These are phyloP conservation scores for Phytomonas francai DNA, from an alignment of 208 protist genomes.

Conservation along the genomic window DNA sequence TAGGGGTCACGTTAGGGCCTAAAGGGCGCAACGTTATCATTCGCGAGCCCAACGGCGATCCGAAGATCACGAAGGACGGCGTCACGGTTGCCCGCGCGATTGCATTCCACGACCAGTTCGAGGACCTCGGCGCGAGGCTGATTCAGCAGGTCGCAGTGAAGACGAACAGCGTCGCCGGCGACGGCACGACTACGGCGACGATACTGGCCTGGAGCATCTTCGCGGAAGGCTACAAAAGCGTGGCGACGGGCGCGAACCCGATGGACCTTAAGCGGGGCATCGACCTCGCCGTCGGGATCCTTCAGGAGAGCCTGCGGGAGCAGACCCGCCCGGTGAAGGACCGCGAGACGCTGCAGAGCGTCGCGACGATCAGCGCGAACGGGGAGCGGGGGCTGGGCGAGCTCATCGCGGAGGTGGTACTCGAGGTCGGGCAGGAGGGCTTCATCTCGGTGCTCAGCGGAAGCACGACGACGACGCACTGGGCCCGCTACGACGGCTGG, in stretches of 20 bases:
- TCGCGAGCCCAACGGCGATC: conserved; percentile 95
- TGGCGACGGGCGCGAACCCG: conserved; percentile 98
- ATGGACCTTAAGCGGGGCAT: conserved; percentile 99
- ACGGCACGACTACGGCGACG: conserved; percentile 99
- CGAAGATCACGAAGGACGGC: conserved; percentile 99
- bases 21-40: conserved; percentile 99
- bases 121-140: conserved; percentile 98
- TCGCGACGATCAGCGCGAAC: conserved; percentile 99
- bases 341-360: conserved; percentile 84
- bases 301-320: conserved; percentile 87
- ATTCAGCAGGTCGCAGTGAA: conserved; percentile 95
- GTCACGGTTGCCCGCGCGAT: conserved; percentile 99
- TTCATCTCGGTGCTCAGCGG: conserved; percentile 99
- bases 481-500: conserved; percentile 97
- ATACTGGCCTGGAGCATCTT: conserved; percentile 98
- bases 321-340: conserved; percentile 95
- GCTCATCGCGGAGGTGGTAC: conserved; percentile 97
- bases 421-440: conserved; percentile 97
- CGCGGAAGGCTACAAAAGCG: conserved; percentile 97
- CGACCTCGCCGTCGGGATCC: conserved; percentile 89
- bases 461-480: conserved; percentile 94
- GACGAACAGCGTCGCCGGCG: conserved; percentile 97
- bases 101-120: conserved; percentile 96
- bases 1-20: conserved; percentile 97
- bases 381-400: conserved; percentile 95